Conservation (phyloP, 1,284 basidiomycete genomes). For the Testicularia cyperi region DNA sequence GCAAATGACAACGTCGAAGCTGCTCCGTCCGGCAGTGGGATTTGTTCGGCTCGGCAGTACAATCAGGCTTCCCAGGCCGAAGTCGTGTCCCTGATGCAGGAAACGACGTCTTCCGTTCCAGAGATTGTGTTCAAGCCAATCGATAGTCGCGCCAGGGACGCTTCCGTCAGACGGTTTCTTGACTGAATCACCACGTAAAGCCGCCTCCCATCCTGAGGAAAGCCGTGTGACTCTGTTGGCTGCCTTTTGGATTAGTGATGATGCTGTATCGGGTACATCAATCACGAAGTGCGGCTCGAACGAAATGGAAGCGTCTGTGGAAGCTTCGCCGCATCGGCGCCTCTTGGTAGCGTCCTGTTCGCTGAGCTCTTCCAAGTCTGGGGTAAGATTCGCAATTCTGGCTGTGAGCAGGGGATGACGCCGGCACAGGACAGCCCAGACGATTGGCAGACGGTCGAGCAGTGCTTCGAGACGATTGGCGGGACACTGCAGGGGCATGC, state of each 20-base stretch:
- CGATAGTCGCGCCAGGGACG: neutral
- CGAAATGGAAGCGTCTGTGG: slow-evolving; percentile 23
- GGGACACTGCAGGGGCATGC: slow-evolving; percentile 18
- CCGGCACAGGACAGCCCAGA: slow-evolving; percentile 31
- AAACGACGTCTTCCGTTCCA: slow-evolving; percentile 36
- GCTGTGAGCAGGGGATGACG: slow-evolving; percentile 25
- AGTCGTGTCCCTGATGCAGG: slow-evolving; percentile 11
- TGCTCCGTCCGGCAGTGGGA: too few relatives aligned
- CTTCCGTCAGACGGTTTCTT: too few relatives aligned
- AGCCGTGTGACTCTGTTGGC: slow-evolving; percentile 9
- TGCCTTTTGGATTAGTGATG: slow-evolving; percentile 12
- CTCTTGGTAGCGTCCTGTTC: slow-evolving; percentile 11
- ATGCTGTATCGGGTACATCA: slow-evolving; percentile 7
- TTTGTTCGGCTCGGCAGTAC: too few relatives aligned
- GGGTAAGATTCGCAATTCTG: slow-evolving; percentile 17
- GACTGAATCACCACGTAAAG: too few relatives aligned
- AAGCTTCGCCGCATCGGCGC: slow-evolving; percentile 22
- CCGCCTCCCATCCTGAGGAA: slow-evolving; percentile 6
- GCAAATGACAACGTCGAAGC: slow-evolving; percentile 26
- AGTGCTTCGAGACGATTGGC: slow-evolving; percentile 4
- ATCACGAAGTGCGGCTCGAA: slow-evolving; percentile 39
- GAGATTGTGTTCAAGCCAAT: slow-evolving; percentile 23
- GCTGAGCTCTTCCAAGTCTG: slow-evolving; percentile 9
- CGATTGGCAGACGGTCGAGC: slow-evolving; percentile 20
- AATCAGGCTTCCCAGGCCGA: slow-evolving; percentile 19